Base-by-base conservation (phyloP, 306 rosid species). In the Crotalaria pallida region DNA sequence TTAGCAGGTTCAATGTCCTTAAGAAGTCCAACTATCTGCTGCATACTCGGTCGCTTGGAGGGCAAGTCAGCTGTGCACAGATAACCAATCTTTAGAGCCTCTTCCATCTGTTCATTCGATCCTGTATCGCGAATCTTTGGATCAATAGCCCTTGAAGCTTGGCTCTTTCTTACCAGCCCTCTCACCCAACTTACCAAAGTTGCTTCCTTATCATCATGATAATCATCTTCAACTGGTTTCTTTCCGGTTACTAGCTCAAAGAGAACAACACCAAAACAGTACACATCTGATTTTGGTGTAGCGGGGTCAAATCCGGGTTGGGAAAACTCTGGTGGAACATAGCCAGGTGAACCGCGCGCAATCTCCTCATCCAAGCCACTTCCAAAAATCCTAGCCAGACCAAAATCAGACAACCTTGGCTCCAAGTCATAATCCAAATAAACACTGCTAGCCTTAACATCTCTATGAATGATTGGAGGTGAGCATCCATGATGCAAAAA, bases 401-500 rank as follows among this genome's bases (percentile, higher is more conserved):
- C 99, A 75, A 89, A 94, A 83, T 94, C 99, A 24, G 99, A 91
- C 66, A 94, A 72, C 60, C 99, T 87, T 3, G 99, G 97, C 81
- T 94, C 99, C 64, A 94, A 82, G 66, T 91, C 84, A 73, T 86
- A 86, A 27, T 94, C 99, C 73, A 94, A 87, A 67, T 91, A 94
- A 40, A 94, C 96, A 53, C 96, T 94, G 81, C 97, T 91, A 65
- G 96, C 99, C 58, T 91, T 94, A 16, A 91, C 91, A 44, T 84
- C 99, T 79, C 96, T 84, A 16, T 95, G 99, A 38, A 88, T 91
- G 44, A 95, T 95, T 21, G 99, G 90, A 59, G 99, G 99, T 2
- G 95, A 95, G 62, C 99, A 95, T n/a, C 99, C 97, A 61, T 95
- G 99, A 59, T 95, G 99, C 51, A 95, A 84, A 84, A 89, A 95